Evolutionary conservation across 208 protist species (phyloP), one percentile per base, ranked within the genome.

Genomic region (Naegleria gruberi): DNA sequence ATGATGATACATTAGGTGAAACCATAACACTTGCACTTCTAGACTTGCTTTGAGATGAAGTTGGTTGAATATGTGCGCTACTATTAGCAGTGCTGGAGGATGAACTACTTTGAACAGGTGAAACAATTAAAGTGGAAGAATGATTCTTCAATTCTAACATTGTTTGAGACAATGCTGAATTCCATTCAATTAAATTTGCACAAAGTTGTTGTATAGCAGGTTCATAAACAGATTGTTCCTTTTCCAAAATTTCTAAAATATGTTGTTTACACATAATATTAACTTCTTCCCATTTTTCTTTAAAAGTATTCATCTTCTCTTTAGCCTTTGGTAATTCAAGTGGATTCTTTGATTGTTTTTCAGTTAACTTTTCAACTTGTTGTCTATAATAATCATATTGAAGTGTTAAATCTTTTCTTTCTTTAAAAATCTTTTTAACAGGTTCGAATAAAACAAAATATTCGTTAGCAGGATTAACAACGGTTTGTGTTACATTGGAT

Each of bases 311-410:
- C 43, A 87, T 47, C 43, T 87, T 87, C 43, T 87, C 82, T 40
- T 87, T 87, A n/a, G 19, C 44, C n/a, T 87, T 87, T 51, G 82
- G 82, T 40, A 87, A 40, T 46, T 46, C 82, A 15, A 87, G 43
- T 41, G 82, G 82, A 51, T 87, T 55, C 44, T 87, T 87, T 3
- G 19, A 41, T 87, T 47, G 82, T 55, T 87, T 87, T 55, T 87
- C 82, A 40, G 43, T 55, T 8, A 87, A 41, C 15, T 40, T 51
- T 51, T 87, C n/a, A 51, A 87, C 82, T 40, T 87, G 41, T 26
- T 55, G 37, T 34, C 44, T 45, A 37, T 40, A 55, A 40, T 55
- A 87, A 55, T 87, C 82, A 87, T 87, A 87, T 15, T 87, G 37
- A 40, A 55, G 15, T 23, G 12, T 41, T 23, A n/a, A 23, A 8